Evolutionary conservation across 2,329 filamentous ascomycete genomes (phyloP), one percentile per base, ranked within the genome.

Genomic region (Aspergillus terreus): DNA sequence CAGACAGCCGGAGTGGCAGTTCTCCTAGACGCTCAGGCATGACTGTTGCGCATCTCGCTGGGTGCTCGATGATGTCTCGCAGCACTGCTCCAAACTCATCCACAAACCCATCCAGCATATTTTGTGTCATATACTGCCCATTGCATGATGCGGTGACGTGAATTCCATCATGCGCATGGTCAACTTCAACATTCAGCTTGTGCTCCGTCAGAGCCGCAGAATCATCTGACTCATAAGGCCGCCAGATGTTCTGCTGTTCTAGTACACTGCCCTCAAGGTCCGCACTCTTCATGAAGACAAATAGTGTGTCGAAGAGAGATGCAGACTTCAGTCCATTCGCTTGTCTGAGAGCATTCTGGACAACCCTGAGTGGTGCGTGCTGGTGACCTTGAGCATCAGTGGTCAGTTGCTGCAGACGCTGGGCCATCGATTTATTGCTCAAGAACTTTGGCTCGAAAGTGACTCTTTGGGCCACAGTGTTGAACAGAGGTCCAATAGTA

Each of bases 401-500:
- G 44, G 77, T 79, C 50, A 75, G 70, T 0, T 73, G 60, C 45
- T 81, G 79, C 27, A 75, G 69, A 25, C 65, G 65, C 21, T 67
- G 64, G n/a, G 76, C 69, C n/a, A 75, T 56, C 2, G 55, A 55
- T 14, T 52, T 55, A 65, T 69, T 52, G 58, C 55, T 78, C 70
- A 80, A 3, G 64, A 72, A 48, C 4, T 61, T 61, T 2, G 60
- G 50, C 23, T 68, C 60, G 19, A 75, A 56, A 3, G 53, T 58
- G 33, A 77, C 56, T 12, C 70, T 63, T 49, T 73, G 74, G 1
- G 79, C 77, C 14, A 82, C 70, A 0, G 78, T 81, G 58, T 82
- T 82, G 72, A 82, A 82, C 52, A 82, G 63, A 0, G 79, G 79
- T 0, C 79, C 79, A 42, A 80, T 69, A 6, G 78, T 70, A 4